A percentile compares a stretch with the other conserved stretches of the same genome.
Evolutionary conservation across 345 rosid species (phyloP).

Genomic region (Lumnitzera littorea): DNA sequence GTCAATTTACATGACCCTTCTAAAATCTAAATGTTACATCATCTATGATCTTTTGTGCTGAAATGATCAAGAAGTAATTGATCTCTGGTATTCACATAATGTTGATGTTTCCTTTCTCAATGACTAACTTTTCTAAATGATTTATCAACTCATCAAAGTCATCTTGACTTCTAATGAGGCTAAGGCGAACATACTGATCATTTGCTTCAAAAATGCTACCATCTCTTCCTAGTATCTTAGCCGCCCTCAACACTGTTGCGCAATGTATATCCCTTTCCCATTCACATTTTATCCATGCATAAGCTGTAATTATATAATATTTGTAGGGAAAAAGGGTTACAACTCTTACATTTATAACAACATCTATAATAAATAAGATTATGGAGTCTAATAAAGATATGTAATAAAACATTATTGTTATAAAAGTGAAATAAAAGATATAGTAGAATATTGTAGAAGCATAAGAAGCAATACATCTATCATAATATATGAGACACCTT

Average conservation of each 20-base stretch:
- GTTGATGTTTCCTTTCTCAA: slow-evolving; percentile 14
- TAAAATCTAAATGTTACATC: too few relatives aligned
- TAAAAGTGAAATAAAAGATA: too few relatives aligned
- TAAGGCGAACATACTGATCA: slow-evolving; percentile 36
- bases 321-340: not conserved
- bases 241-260: slow-evolving; percentile 31
- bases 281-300: slow-evolving; percentile 67
- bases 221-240: slow-evolving; percentile 36
- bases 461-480: too few relatives aligned
- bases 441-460: too few relatives aligned
- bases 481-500: too few relatives aligned
- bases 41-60: too few relatives aligned
- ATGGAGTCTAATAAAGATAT: not conserved
- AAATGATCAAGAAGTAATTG: too few relatives aligned
- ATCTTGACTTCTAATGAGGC: slow-evolving; percentile 47
- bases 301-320: slow-evolving; percentile 29
- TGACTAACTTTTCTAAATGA: slow-evolving; percentile 21
- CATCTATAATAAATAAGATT: not conserved
- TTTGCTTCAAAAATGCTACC: slow-evolving; percentile 31
- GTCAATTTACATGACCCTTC: too few relatives aligned
- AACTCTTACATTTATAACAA: too few relatives aligned
- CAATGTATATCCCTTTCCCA: slow-evolving; percentile 42
- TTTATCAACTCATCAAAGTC: slow-evolving; percentile 40
- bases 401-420: too few relatives aligned
- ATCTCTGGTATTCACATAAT: slow-evolving; percentile 1